Base-by-base conservation (phyloP, 1,139 yeast genomes). In the Hemisphaericaspora xylofermentans region DNA sequence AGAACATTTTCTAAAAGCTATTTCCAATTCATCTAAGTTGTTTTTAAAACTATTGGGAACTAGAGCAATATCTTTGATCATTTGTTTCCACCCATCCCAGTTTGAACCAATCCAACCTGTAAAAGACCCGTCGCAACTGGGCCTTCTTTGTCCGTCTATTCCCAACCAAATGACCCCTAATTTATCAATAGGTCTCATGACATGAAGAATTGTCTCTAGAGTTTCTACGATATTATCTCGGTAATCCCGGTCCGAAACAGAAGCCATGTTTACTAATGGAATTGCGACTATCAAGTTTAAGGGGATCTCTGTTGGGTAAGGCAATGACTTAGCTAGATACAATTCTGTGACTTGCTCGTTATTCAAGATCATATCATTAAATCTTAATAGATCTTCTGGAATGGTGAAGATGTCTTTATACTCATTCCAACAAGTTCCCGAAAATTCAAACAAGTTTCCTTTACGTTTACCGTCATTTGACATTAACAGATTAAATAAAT, bases 51-150 rank as follows among this genome's bases (percentile, higher is more conserved):
- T n/a, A 41, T 61, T 63, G 3, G 63, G 48, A 17, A 59, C 64
- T 13, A 76, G 66, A 30, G 60, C 54, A 10, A 80, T 57, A 10
- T 67, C 72, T 7, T 66, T 61, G 12, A 80, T 54, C 8, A 80
- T 52, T 1, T 67, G 65, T 21, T 64, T 61, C 84, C 87, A 80
- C 0, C 82, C 84, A 21, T 66, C 64, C 87, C 87, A 82, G 2
- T 53, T 47, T n/a, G 68, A 61, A 14, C 65, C 60, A 3, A 71
- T 68, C 52, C 80, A 75, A 0, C 87, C 86, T 41, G 78, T 65
- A 52, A 76, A 82, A 9, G 78, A 68, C 0, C 83, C 82, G 30
- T 61, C 56, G 21, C 61, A 54, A 6, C 68, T 51, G 2, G 64
- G 58, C 30, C 43, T 60, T 15, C 69, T 62, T 1, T 48, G 44